Conservation (phyloP, 306 rosid genomes). For the Corylus avellana region DNA sequence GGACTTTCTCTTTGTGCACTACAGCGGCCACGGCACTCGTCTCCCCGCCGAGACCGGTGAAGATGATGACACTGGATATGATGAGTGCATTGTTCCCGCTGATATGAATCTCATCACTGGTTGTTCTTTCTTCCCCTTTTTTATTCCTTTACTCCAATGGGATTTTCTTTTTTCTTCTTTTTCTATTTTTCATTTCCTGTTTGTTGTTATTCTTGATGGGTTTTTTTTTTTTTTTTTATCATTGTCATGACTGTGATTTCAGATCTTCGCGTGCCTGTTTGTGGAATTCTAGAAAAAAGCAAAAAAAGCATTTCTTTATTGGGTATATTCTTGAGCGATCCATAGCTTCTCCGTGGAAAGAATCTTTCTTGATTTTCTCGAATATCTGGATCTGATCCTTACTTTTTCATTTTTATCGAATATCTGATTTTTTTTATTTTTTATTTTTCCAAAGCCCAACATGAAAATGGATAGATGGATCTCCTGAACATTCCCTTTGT, state of each 20-base stretch:
- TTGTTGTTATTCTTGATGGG: background rate
- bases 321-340: background rate
- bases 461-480: background rate
- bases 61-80: conserved; percentile 82
- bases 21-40: conserved; percentile 87
- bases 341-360: background rate
- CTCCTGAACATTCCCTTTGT: background rate
- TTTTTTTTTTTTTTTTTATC: no score
- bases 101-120: conserved; percentile 93
- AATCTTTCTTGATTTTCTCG: background rate
- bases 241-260: background rate
- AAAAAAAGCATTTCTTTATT: background rate
- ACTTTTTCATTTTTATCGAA: background rate
- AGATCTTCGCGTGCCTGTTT: background rate
- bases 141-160: background rate
- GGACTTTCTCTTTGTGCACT: conserved; percentile 72
- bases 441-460: background rate
- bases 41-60: conserved; percentile 95
- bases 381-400: background rate
- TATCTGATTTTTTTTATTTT: no score
- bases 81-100: conserved; percentile 90
- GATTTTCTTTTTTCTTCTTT: background rate
- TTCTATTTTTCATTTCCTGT: no score
- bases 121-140: conserved; percentile 6
- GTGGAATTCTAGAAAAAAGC: background rate